Base-by-base conservation (phyloP, 1,139 yeast species). In the Pichia sp. region DNA sequence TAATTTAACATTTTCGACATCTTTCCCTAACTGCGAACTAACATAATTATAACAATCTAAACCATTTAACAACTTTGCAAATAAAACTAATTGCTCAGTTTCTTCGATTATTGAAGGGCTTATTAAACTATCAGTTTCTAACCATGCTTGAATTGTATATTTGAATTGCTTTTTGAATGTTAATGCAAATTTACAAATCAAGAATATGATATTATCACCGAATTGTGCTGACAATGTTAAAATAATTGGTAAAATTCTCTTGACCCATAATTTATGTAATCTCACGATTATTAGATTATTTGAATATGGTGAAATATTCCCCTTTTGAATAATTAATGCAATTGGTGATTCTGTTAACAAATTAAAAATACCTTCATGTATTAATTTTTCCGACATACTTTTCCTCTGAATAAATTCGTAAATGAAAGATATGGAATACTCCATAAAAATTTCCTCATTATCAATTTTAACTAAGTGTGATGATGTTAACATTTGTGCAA, bases 211-310 rank as follows among this genome's bases (percentile, higher is more conserved):
- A 40, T 77, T 70, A 0, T 76, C 73, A 0, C 94, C 94, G 48
- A 88, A 76, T 48, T 74, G 76, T 41, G 80, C 73, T 45, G 87
- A 63, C 18, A 87, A 66, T 3, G 77, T 72, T 39, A 87, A 66
- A 25, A 84, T 69, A 9, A 87, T 76, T 0, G 95, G 84, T 40
- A 90, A 69, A 22, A 90, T 69, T 0, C 96, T 96, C 60, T 84
- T 82, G 13, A 81, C 77, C 97, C 97, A 90, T 23, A 86, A 71
- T 46, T 77, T 73, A 62, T 88, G 92, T 53, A 85, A 68, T 9
- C 71, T 64, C 4, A 44, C 41, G 39, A 53, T 44, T 5, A 42
- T 48, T 12, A 24, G 25, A 20, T 76, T 72, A 6, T 61, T 58
- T 1, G 67, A 59, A 42, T 53, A 53, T 2, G 85, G 74, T 24